Evolutionary conservation across 805 yeast species (phyloP), one percentile per base, ranked within the genome.

Genomic region (Kazachstania martiniae): DNA sequence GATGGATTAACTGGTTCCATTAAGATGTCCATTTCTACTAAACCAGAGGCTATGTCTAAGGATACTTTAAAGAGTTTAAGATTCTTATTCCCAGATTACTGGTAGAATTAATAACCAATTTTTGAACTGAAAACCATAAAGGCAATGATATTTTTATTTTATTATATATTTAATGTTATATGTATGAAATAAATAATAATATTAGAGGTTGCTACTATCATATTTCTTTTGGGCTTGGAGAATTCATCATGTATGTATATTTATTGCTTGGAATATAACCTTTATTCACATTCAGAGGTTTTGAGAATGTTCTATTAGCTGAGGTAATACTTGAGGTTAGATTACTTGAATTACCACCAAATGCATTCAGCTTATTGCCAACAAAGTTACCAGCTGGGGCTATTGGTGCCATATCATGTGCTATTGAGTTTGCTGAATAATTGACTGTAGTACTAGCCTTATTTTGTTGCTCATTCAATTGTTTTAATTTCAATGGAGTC

Each of bases 61-160:
- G 82, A 77, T 39, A 63, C 85, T 38, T 66, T 81, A 47, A 75
- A 76, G 51, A 82, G 82, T 60, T 74, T 91, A 74, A 86, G 81
- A 58, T 91, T 57, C 56, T 64, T 91, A 46, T 85, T 82, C 66
- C 97, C 97, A 8, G 94, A 87, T 22, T 82, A 87, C 63, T 86
- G 91, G 93, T 79, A 76, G 34, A 37, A 46, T 26, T 10, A 12
- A 19, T 5, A 12, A 12, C 16, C 26, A 10, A 6, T 12, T 14
- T 10, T 21, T 13, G 12, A 16, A 17, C 25, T 10, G 15, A 13
- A 33, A 40, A 43, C 18, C 34, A 34, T 16, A 15, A 18, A 9
- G 14, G 8, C 10, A 7, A 29, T 29, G 23, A 10, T 6, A 27
- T 16, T 12, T n/a, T 23, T 13, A 16, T n/a, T n/a, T n/a, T n/a